phyloP scores from a whole-genome alignment of 2,329 filamentous ascomycete species.

The Ceratocystis huliohia region DNA sequence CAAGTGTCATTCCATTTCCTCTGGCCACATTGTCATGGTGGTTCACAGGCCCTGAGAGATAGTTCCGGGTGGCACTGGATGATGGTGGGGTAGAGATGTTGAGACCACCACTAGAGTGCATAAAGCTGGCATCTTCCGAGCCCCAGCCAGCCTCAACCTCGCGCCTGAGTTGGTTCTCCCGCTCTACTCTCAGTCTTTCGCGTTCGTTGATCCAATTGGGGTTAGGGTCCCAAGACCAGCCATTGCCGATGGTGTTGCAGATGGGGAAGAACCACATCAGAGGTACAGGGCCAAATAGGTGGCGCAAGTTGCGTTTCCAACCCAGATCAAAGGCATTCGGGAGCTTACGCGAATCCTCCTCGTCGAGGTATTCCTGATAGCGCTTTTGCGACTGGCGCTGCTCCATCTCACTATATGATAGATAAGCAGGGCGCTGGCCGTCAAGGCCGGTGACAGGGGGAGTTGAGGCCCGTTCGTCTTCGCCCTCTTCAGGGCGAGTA shows the following conservation, averaged over 20 bases:
- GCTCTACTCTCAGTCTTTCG: constrained; percentile 46
- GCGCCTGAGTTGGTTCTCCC: constrained; percentile 47
- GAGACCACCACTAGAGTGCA: constrained; percentile 19
- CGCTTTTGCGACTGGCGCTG: constrained; percentile 41
- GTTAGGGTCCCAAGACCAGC: constrained; percentile 87
- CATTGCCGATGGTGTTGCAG: constrained; percentile 76
- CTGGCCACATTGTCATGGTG: background rate
- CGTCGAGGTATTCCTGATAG: constrained; percentile 68
- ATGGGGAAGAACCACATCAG: constrained; percentile 69
- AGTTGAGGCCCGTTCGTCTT: constrained; percentile 35
- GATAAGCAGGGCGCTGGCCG: constrained; percentile 32
- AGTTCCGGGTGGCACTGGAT: constrained; percentile 26
- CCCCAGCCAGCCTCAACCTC: constrained; percentile 60
- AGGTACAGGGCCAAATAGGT: constrained; percentile 66
- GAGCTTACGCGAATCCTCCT: constrained; percentile 74
- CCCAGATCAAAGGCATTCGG: constrained; percentile 92
- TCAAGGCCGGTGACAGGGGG: constrained; percentile 25
- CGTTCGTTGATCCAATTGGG: constrained; percentile 62
- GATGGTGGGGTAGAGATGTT: constrained; percentile 21
- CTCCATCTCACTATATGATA: constrained; percentile 45
- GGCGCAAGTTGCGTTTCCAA: constrained; percentile 61
- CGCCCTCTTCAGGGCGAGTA: constrained; percentile 70
- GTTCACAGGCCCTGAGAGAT: constrained; percentile 24
- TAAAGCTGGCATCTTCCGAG: constrained; percentile 25
- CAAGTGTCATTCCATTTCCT: constrained; percentile 22